Evolutionary conservation across 352 stramenopile genomes (phyloP), one percentile per base, ranked within the genome.

Genomic region (Stramenopiles sp.): DNA sequence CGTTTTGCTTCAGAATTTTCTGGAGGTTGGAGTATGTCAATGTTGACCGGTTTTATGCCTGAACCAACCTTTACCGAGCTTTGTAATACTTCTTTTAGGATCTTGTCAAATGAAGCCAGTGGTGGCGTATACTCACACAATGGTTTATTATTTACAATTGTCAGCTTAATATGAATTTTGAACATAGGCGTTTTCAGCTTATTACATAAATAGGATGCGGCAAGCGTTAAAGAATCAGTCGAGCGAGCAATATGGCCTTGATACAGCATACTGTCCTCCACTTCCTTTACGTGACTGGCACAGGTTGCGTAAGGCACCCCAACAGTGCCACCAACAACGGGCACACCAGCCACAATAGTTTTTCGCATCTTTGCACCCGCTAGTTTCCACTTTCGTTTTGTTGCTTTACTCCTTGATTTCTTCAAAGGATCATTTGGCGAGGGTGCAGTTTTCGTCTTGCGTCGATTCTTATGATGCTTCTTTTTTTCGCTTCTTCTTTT

Each of bases 161-260:
- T 71, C 55, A 71, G 27, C 55, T 71, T 71, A 27, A 71, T 71
- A n/a, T n/a, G n/a, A n/a, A n/a, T n/a, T 71, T 71, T 71, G 27
- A 71, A 71, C 55, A 71, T 25, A 22, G 55, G 55, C 55, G 22
- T 27, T 22, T 25, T 27, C 55, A 71, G 22, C 55, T 71, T 71
- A 27, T 71, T 71, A 22, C 22, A 22, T 27, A 71, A 71, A 71
- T 71, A 71, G 55, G 55, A 22, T 71, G 55, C 55, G 22, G 55
- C 55, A 71, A 25, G 22, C 55, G 55, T 71, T 27, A 71, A 27
- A 27, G 27, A 22, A 27, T 71, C 55, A 27, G 55, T 71, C 22
- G 22, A 25, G 22, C 55, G 55, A 71, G 55, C 55, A 25, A 71
- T 27, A 27, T 25, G 27, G 22, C 55, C 55, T 71, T 71, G 55